Conservation (phyloP, 345 rosid genomes). For the Angophora floribunda region DNA sequence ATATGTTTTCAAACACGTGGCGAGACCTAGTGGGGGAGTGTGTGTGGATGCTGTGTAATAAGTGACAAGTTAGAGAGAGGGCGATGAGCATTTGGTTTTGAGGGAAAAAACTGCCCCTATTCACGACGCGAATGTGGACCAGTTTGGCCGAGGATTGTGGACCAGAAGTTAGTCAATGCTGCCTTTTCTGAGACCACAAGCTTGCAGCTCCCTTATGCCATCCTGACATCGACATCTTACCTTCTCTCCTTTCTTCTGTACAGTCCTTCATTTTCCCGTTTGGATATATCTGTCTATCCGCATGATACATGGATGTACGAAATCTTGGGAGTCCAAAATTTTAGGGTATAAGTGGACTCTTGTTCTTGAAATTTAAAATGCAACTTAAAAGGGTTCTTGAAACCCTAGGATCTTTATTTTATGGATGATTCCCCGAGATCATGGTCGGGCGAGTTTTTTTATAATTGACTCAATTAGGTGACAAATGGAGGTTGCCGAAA, state of each 20-base stretch:
- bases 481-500: not conserved
- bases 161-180: conserved; percentile 13
- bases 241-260: not conserved
- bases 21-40: not conserved
- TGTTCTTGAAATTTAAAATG: not conserved
- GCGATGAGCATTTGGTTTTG: not conserved
- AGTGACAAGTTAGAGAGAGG: not conserved
- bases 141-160: conserved; percentile 6
- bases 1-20: not conserved
- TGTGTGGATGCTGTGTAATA: not conserved
- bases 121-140: conserved; percentile 19
- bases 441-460: not conserved
- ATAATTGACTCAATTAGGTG: not conserved
- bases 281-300: not conserved
- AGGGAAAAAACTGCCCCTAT: not conserved
- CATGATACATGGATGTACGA: not conserved
- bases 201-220: conserved; percentile 5
- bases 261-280: not conserved
- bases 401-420: not conserved
- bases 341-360: not conserved
- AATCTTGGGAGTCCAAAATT: not conserved
- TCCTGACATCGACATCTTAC: conserved; percentile 13
- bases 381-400: not conserved
- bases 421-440: not conserved
- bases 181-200: conserved; percentile 30